These are phyloP conservation scores for Citrus glauca DNA, from an alignment of 345 rosid species.

Conservation along the genomic window DNA sequence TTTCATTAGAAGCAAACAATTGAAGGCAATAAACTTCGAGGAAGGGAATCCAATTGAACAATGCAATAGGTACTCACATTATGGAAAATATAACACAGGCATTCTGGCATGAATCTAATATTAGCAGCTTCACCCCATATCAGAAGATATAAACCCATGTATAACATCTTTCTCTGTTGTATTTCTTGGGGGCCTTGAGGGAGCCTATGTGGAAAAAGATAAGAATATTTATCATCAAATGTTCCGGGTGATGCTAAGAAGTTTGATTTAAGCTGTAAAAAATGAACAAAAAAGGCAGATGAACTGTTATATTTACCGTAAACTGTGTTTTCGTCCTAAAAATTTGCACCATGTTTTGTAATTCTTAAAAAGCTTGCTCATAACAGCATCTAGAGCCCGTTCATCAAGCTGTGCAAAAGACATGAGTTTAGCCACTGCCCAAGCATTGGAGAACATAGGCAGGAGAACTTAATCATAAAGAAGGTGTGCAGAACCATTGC, in stretches of 20 bases:
- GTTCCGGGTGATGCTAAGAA: not conserved
- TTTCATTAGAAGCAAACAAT: not conserved
- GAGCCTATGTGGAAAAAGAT: conserved; percentile 46
- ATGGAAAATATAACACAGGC: conserved; percentile 92
- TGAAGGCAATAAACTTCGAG: conserved; percentile 2
- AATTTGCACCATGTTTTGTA: conserved; percentile 95
- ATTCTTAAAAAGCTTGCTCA: conserved; percentile 83
- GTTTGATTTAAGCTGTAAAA: conserved; percentile 4
- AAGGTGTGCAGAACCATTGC: not conserved
- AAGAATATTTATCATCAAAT: conserved; percentile 4
- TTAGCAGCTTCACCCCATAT: conserved; percentile 99
- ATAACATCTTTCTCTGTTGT: conserved; percentile 87
- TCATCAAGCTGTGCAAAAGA: conserved; percentile 78
- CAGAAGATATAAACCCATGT: conserved; percentile 93
- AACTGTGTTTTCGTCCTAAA: conserved; percentile 90
- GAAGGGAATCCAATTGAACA: conserved; percentile 6
- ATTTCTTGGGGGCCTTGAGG: conserved; percentile 87
- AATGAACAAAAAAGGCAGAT: not conserved
- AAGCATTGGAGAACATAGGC: not conserved
- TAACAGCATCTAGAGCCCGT: conserved; percentile 87
- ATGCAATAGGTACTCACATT: conserved; percentile 50
- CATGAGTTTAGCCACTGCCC: not conserved
- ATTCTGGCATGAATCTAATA: conserved; percentile 93
- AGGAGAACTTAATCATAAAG: not conserved
- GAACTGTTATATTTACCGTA: conserved; percentile 45